phyloP scores from a whole-genome alignment of 2,329 filamentous ascomycete genomes.

The Neonectria neomacrospora region DNA sequence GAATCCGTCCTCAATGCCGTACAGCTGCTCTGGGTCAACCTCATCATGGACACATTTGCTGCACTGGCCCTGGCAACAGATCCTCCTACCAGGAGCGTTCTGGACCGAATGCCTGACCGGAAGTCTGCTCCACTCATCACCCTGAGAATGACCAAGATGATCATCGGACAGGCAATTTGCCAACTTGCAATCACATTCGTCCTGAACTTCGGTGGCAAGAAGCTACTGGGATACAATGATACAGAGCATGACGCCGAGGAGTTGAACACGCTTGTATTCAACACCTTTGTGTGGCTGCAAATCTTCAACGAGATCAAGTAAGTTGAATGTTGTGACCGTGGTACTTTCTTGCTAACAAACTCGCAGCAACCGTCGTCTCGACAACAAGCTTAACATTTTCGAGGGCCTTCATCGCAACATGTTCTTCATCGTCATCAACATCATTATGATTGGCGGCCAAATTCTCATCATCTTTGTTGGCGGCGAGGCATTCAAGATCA shows the following conservation, averaged over 20 bases:
- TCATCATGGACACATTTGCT: slow-evolving; percentile 73
- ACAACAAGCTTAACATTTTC: slow-evolving; percentile 90
- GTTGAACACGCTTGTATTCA: slow-evolving; percentile 73
- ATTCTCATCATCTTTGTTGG: slow-evolving; percentile 87
- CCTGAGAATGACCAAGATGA: slow-evolving; percentile 73
- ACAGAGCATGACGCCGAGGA: slow-evolving; percentile 43
- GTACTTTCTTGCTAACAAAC: slow-evolving; percentile 70
- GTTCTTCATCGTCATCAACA: slow-evolving; percentile 84
- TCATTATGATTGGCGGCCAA: slow-evolving; percentile 85
- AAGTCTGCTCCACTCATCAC: slow-evolving; percentile 82
- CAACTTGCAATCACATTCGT: slow-evolving; percentile 68
- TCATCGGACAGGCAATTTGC: slow-evolving; percentile 69
- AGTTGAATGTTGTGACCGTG: slow-evolving; percentile 68
- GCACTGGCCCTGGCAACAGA: slow-evolving; percentile 73
- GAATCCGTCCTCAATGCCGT: slow-evolving; percentile 68
- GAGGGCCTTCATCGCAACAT: slow-evolving; percentile 82
- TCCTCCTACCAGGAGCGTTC: slow-evolving; percentile 66
- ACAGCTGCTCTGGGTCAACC: slow-evolving; percentile 71
- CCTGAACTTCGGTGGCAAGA: slow-evolving; percentile 69
- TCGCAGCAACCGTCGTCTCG: slow-evolving; percentile 68
- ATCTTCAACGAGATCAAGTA: slow-evolving; percentile 76
- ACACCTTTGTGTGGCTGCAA: slow-evolving; percentile 78
- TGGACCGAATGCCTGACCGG: slow-evolving; percentile 63
- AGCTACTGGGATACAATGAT: slow-evolving; percentile 60
- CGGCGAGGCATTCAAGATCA: slow-evolving; percentile 77